Evolutionary conservation across 768 basidiomycete genomes (phyloP), one percentile per base, ranked within the genome.

Genomic region (Trametes gibbosa): DNA sequence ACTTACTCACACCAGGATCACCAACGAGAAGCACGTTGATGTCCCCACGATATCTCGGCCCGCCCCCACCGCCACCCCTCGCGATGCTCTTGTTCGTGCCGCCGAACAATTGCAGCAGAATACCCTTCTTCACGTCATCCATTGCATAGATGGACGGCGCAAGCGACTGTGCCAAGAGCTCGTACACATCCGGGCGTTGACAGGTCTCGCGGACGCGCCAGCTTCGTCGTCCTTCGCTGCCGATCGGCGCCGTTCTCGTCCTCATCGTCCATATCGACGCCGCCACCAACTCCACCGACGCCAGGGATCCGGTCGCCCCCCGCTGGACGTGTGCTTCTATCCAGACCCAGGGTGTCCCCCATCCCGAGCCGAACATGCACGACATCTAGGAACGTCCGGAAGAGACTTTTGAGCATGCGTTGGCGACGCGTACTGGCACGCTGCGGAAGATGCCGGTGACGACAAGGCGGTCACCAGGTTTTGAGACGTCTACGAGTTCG

Each of bases 61-160:
- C 97, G 2, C 96, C 96, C 2, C 89, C 94, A 5, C 96, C 96
- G 10, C 96, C 95, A 52, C 97, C 97, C 55, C 86, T 81, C 1
- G 91, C 83, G 63, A 98, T 91, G 66, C 80, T 94, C 79, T 99
- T 99, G 73, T 98, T 98, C 35, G 97, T 98, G 0, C 97, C 97
- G 3, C 97, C 97, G 73, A 99, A 98, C 24, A 99, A 74, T 72
- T 98, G 96, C 32, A 99, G 76, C 58, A 99, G 71, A 53, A 98
- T 97, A 0, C 97, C 97, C 77, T 98, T 98, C 78, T 99, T 99
- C 59, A 98, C 94, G 69, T 99, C 97, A 24, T 98, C 95, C 91
- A 98, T 89, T 72, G 93, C 91, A 87, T 92, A 98, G 64, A 99
- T 97, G 34, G 87, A 90, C 16, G 97, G 97, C 1, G 95, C 96